Conservation (phyloP, 2,329 filamentous ascomycete genomes). For the Proliferodiscus dingleyae region DNA sequence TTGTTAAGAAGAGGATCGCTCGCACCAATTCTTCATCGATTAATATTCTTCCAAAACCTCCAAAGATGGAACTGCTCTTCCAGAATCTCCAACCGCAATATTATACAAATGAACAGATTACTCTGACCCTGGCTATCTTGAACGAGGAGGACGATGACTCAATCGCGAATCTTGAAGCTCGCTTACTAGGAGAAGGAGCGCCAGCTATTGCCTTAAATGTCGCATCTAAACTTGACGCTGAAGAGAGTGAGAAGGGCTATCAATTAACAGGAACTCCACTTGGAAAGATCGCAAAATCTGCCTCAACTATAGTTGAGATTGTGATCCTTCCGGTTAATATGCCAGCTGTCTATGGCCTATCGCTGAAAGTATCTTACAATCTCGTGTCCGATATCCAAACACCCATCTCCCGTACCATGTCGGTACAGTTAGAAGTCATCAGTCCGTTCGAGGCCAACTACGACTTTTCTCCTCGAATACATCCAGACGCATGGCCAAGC, state of each 20-base stretch:
- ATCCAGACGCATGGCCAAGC: constrained; percentile 78
- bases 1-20: constrained; percentile 42
- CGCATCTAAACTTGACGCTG: background rate
- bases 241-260: constrained; percentile 6
- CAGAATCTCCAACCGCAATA: constrained; percentile 63
- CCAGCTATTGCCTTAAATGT: constrained; percentile 41
- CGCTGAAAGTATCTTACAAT: constrained; percentile 71
- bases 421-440: constrained; percentile 66
- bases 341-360: constrained; percentile 59
- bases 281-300: constrained; percentile 40
- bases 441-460: constrained; percentile 90
- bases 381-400: constrained; percentile 76
- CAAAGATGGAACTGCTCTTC: constrained; percentile 76
- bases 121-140: constrained; percentile 61
- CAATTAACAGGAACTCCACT: constrained; percentile 18
- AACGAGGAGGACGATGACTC: constrained; percentile 84
- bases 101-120: constrained; percentile 77
- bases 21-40: constrained; percentile 52
- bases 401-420: constrained; percentile 68
- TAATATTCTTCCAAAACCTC: constrained; percentile 79
- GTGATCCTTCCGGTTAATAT: constrained; percentile 45
- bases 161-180: constrained; percentile 63
- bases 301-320: constrained; percentile 42
- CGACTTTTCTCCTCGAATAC: constrained; percentile 74
- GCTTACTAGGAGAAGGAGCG: constrained; percentile 55